Base-by-base conservation (phyloP, 768 basidiomycete species). In the Leccinum truebloodii region DNA sequence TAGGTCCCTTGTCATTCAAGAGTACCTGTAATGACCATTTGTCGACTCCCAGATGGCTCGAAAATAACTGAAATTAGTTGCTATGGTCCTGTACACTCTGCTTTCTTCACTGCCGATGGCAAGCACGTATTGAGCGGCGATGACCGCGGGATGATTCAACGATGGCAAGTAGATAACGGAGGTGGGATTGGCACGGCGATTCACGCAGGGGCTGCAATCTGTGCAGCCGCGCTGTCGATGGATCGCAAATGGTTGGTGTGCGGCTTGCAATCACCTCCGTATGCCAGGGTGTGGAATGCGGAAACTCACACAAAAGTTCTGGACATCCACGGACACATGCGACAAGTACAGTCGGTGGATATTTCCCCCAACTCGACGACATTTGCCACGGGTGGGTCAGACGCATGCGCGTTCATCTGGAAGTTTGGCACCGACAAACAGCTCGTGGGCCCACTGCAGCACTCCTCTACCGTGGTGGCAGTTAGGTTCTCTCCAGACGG, bases 101-200 rank as follows among this genome's bases (percentile, higher is more conserved):
- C 54, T 32, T 39, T 22, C 24, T 59, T 59, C 16, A 9, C 41
- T 46, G 20, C 35, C 20, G 51, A 52, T 20, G 52, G 57, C 14
- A 39, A 49, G 9, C 52, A 61, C 2, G 22, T 54, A 18, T 26
- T 39, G 44, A 59, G 56, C 16, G 52, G 52, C 3, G 52, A 37
- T 9, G 18, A 6, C 1, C 16, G 24, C 60, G 20, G 24, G 24
- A 24, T 24, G 24, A 24, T 24, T 24, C 24, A 24, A 10, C 41
- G 52, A 20, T 61, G 60, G 60, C 22, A 10, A 13, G 41, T 54
- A 20, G 52, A 37, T 7, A 26, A 30, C 3, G 55, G 60, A 12
- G 16, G 14, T 1, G 8, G 49, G 30, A 12, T 54, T 16, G 52
- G 35, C 6, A 18, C 24, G n/a, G 22, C 52, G 8, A 54, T 61